Evolutionary conservation across 345 rosid species (phyloP), one percentile per base, ranked within the genome.

Genomic region (Heritiera littoralis): DNA sequence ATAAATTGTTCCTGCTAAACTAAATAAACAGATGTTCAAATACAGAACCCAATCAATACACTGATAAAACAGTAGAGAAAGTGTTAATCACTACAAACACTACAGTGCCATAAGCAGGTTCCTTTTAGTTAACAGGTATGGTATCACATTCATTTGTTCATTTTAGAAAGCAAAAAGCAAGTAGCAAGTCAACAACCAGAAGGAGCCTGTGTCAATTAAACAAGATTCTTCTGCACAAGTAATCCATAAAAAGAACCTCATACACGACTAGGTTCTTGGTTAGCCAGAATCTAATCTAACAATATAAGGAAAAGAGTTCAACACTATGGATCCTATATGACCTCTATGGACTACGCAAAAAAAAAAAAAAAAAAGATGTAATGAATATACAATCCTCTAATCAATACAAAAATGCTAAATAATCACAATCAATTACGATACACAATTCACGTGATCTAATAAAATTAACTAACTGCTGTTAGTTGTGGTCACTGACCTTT

Each of bases 401-500:
- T 49, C 38, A 30, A 49, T 71, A 41, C 70, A 28, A n/a, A 9
- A 59, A 59, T 8, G 30, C 63, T 58, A 58, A 58, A 20, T 8
- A n/a, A 7, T 18, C 9, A 18, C 38, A 30, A 30, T 28, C 75
- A 28, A 71, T 30, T 71, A 49, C 1, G 3, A 71, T 0, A 51
- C 6, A 51, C 40, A 32, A 52, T 32, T 54, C 30, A 72, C 32
- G 7, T 54, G 9, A 17, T 32, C 30, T 1, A 18, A 5, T 17
- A 54, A 17, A 52, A 52, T 0, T 32, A 52, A 52, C 30, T 35
- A 72, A 72, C 28, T 15, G 1, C 38, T 2, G 14, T 7, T 11
- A 65, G 46, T 18, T 23, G 63, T 40, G 43, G 28, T 32, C 30
- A 56, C 77, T 59, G 77, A 92, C 97, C 97, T 91, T 92, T 92